Evolutionary conservation across 495 filamentous ascomycete species (phyloP).

Genomic region (Astrothelium subdiscretum): DNA sequence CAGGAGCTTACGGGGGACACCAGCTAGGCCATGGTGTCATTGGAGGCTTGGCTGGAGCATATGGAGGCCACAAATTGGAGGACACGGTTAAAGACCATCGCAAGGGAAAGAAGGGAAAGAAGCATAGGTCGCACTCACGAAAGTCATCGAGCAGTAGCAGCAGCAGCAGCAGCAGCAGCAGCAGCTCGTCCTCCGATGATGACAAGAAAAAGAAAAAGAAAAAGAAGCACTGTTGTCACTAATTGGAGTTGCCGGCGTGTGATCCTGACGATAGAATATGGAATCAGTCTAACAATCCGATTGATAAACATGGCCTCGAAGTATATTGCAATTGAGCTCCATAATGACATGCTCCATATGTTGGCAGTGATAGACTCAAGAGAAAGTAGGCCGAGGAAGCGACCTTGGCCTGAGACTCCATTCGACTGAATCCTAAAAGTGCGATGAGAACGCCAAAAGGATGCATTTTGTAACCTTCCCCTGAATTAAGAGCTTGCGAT

Average conservation of each 20-base stretch:
- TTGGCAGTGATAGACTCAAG: no score
- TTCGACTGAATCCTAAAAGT: no score
- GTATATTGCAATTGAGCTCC: background rate
- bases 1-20: conserved; percentile 27
- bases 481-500: no score
- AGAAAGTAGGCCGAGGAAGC: no score
- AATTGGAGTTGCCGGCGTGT: background rate
- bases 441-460: no score
- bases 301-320: no score
- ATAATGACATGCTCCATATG: no score
- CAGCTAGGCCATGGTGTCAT: conserved; percentile 26
- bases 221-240: background rate
- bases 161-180: conserved; percentile 8
- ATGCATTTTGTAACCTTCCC: no score
- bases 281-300: no score
- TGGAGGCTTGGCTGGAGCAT: conserved; percentile 25
- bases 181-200: conserved; percentile 8
- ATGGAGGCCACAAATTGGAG: conserved; percentile 28
- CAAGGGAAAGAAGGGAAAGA: conserved; percentile 1
- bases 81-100: conserved; percentile 21
- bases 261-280: background rate
- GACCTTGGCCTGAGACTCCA: no score
- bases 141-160: conserved; percentile 3
- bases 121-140: background rate
- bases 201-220: conserved; percentile 2